A percentile compares a stretch with the other conserved stretches of the same genome.
Evolutionary conservation across 495 filamentous ascomycete species (phyloP).

Genomic region (Daldinia caldariorum): DNA sequence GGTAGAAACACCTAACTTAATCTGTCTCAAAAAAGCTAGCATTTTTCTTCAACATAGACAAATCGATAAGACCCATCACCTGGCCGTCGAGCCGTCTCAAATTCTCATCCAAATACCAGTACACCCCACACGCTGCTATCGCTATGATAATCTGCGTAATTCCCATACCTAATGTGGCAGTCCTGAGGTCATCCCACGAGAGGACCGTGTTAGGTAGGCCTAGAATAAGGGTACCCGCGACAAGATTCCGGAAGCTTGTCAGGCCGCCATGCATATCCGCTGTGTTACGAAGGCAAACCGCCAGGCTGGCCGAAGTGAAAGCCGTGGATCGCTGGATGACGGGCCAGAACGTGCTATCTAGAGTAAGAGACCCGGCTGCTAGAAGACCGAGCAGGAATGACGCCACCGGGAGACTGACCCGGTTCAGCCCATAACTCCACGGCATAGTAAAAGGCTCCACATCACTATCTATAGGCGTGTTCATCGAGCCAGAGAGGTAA

Average conservation of each 20-base stretch:
- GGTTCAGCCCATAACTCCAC: constrained; percentile 42
- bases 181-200: constrained; percentile 49
- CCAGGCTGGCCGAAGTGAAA: constrained; percentile 55
- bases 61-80: constrained; percentile 55
- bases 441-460: constrained; percentile 30
- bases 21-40: constrained; percentile 60
- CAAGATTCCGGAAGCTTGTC: constrained; percentile 45
- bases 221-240: constrained; percentile 53
- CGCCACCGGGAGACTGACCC: constrained; percentile 51
- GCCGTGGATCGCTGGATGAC: constrained; percentile 54
- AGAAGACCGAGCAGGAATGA: constrained; percentile 55
- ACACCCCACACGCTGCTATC: constrained; percentile 41
- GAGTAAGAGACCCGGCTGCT: constrained; percentile 47
- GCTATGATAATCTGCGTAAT: constrained; percentile 50
- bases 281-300: constrained; percentile 51
- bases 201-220: constrained; percentile 50
- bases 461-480: constrained; percentile 30
- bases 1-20: constrained; percentile 12
- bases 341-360: constrained; percentile 50
- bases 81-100: constrained; percentile 52
- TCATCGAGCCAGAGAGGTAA: constrained; percentile 51
- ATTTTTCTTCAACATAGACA: constrained; percentile 51
- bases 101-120: constrained; percentile 53
- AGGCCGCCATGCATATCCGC: constrained; percentile 56
- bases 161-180: constrained; percentile 49